Conservation (phyloP, 2,329 filamentous ascomycete species). For the Diaporthe longicolla region DNA sequence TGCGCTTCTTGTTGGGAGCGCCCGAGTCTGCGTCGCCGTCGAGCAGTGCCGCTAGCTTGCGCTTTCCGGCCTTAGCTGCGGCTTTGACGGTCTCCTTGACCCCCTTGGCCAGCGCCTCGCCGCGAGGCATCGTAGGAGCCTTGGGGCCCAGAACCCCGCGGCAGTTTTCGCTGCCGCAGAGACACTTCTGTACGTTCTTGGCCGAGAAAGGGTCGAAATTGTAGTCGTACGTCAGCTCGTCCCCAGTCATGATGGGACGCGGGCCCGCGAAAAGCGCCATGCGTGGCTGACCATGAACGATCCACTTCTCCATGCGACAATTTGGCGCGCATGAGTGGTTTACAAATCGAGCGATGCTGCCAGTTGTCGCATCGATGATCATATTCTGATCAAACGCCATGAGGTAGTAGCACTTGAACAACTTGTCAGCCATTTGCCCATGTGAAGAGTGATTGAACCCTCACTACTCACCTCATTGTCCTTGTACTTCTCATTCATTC, state of each 20-base stretch:
- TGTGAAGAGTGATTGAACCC: background rate
- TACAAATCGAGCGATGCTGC: slow-evolving; percentile 96
- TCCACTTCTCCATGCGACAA: slow-evolving; percentile 98
- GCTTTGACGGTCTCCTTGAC: slow-evolving; percentile 44
- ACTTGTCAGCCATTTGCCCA: background rate
- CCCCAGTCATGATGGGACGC: slow-evolving; percentile 89
- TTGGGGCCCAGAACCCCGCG: slow-evolving; percentile 75
- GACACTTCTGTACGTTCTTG: slow-evolving; percentile 77
- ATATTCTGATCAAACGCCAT: slow-evolving; percentile 99
- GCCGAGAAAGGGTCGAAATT: slow-evolving; percentile 79
- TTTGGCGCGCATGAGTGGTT: slow-evolving; percentile 98
- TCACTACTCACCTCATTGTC: slow-evolving; percentile 81
- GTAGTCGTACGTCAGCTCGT: slow-evolving; percentile 96
- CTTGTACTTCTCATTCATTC: slow-evolving; percentile 95
- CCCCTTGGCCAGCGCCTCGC: slow-evolving; percentile 32
- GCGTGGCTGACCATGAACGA: slow-evolving; percentile 90
- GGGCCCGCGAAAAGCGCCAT: slow-evolving; percentile 98
- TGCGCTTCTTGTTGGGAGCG: slow-evolving; percentile 60
- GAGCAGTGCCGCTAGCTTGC: slow-evolving; percentile 69
- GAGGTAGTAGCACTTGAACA: slow-evolving; percentile 88
- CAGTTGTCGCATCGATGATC: slow-evolving; percentile 97
- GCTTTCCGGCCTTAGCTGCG: slow-evolving; percentile 62
- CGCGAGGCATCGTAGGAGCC: slow-evolving; percentile 70
- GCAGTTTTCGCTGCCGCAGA: slow-evolving; percentile 75
- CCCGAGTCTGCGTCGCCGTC: slow-evolving; percentile 56